phyloP scores from a whole-genome alignment of 1,284 basidiomycete species.

The Boletus hoseneyae region DNA sequence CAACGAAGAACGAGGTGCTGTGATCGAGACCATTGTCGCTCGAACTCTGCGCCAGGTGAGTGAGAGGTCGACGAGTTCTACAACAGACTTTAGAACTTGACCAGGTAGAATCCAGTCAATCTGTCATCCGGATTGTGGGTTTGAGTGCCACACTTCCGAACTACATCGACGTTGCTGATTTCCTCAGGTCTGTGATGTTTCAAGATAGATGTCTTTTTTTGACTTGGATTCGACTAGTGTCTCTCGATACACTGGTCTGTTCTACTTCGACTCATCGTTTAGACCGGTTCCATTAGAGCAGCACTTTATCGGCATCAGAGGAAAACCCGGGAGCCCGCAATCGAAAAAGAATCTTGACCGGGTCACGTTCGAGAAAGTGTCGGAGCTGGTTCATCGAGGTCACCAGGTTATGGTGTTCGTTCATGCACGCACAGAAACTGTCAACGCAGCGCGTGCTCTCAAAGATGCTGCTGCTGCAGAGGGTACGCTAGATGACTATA shows the following conservation, averaged over 20 bases:
- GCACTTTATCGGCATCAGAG: constrained; percentile 94
- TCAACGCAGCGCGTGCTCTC: constrained; percentile 87
- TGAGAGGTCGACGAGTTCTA: neutral
- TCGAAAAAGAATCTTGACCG: constrained; percentile 88
- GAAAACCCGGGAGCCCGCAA: constrained; percentile 77
- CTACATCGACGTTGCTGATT: constrained; percentile 96
- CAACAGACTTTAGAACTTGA: constrained; percentile 2
- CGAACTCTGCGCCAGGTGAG: constrained; percentile 86
- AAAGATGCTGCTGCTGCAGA: constrained; percentile 80
- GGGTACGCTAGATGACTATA: constrained; percentile 75
- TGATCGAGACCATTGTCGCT: constrained; percentile 98
- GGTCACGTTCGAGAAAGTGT: constrained; percentile 90
- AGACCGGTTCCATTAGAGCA: constrained; percentile 96
- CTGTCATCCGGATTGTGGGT: constrained; percentile 96
- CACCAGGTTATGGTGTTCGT: constrained; percentile 99
- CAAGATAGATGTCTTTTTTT: neutral
- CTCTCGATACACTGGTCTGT: constrained; percentile 87
- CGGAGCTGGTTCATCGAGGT: constrained; percentile 77
- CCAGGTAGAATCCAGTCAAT: constrained; percentile 95
- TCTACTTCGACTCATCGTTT: constrained; percentile 99
- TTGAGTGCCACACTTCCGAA: constrained; percentile 98
- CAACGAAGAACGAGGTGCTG: constrained; percentile 97
- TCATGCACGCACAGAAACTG: constrained; percentile 97
- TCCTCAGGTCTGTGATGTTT: constrained; percentile 62
- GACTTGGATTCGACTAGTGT: constrained; percentile 52